Base-by-base conservation (phyloP, 2,329 filamentous ascomycete genomes). In the Venturia effusa region DNA sequence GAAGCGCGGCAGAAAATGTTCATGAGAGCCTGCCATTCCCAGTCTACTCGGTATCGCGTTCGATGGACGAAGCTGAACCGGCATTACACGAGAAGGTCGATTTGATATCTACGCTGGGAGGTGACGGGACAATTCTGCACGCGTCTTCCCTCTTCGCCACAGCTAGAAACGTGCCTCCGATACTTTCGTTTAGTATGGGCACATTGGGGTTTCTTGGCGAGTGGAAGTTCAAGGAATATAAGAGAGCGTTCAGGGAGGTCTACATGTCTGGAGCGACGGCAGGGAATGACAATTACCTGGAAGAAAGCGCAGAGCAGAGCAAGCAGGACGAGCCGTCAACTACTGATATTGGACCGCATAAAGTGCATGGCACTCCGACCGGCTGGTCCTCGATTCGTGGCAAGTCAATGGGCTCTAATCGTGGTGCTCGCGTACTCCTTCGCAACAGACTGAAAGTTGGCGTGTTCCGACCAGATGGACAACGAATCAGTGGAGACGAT, bases 101-200 rank as follows among this genome's bases (percentile, higher is more conserved):
- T 71, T 80, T 97, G 65, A 88, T 93, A 27, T 87, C 90, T 54
- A 97, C 94, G 0, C 85, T 99, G 61, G 94, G 94, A 62, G 94
- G 94, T 51, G 94, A 99, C 74, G 92, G 92, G 66, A 96, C 92
- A 2, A 93, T 96, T 63, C 76, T 96, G 59, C 89, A 90, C 66
- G 92, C 92, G 0, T 88, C 90, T 1, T 92, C 89, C 63, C 82
- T 97, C 5, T 97, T 95, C 77, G 91, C 91, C 65, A 88, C 90
- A 43, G 86, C 89, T 55, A 81, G 83, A 1, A 85, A 86, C 54
- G 93, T 99, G 0, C 94, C 94, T 0, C 94, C 94, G 0, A 89
- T 99, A 40, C 80, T 99, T 8, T 92, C 90, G 1, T 99, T 99
- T 72, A 96, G 92, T 73, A 97, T 99, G 90, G 94, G 94, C 6